These are phyloP conservation scores for Globisporangium abappressorium DNA, from an alignment of 352 stramenopile species.

Conservation along the genomic window DNA sequence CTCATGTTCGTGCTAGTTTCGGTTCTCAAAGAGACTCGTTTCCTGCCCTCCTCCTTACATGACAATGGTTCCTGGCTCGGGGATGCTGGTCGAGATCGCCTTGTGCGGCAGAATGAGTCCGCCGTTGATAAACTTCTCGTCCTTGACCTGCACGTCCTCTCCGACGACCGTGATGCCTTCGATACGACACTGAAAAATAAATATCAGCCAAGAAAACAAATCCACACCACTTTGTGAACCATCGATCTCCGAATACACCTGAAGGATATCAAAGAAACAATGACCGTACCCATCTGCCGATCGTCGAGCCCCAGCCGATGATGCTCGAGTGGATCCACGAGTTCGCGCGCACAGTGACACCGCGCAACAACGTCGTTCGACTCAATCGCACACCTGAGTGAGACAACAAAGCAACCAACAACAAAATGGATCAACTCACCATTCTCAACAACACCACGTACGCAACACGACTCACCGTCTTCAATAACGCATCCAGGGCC, in stretches of 20 bases:
- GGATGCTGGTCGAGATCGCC: slow-evolving; percentile 82
- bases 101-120: slow-evolving; percentile 87
- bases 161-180: slow-evolving; percentile 84
- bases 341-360: slow-evolving; percentile 74
- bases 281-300: slow-evolving; percentile 73
- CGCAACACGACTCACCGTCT: slow-evolving; percentile 37
- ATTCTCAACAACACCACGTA: not conserved
- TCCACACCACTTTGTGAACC: not conserved
- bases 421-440: not conserved
- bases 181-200: slow-evolving; percentile 59
- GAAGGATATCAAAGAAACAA: not conserved
- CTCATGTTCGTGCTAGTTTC: not conserved
- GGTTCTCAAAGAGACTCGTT: not conserved
- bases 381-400: slow-evolving; percentile 71
- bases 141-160: slow-evolving; percentile 86
- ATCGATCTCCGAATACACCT: not conserved
- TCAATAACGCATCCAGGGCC: slow-evolving; percentile 82
- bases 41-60: slow-evolving; percentile 44
- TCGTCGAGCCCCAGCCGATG: slow-evolving; percentile 87
- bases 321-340: slow-evolving; percentile 88
- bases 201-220: slow-evolving; percentile 1
- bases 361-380: slow-evolving; percentile 73
- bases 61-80: slow-evolving; percentile 85
- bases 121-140: slow-evolving; percentile 89
- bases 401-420: not conserved